Evolutionary conservation across 2,329 filamentous ascomycete genomes (phyloP).

Genomic region (Microsporum canis): DNA sequence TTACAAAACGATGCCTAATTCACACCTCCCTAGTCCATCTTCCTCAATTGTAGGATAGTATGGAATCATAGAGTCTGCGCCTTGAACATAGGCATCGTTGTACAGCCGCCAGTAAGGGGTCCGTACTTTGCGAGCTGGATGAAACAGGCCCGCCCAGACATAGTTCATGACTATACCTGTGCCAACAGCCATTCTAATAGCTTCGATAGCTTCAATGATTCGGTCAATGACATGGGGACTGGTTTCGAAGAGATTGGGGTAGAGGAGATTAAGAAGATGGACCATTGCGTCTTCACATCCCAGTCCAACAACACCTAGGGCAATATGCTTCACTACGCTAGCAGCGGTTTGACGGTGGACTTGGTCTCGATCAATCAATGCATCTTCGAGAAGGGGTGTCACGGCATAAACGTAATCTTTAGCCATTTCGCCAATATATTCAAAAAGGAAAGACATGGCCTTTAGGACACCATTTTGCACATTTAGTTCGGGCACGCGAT

Average conservation of each 20-base stretch:
- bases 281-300: conserved; percentile 98
- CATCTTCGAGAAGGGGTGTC: conserved; percentile 88
- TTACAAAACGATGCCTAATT: conserved; percentile 74
- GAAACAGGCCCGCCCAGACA: conserved; percentile 94
- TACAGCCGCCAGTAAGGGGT: conserved; percentile 93
- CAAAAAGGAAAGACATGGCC: conserved; percentile 90
- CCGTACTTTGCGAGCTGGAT: conserved; percentile 88
- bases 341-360: conserved; percentile 95
- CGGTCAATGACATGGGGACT: conserved; percentile 97
- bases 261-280: conserved; percentile 88
- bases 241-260: conserved; percentile 95
- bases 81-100: conserved; percentile 92
- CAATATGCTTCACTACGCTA: conserved; percentile 94
- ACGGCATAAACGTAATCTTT: conserved; percentile 99
- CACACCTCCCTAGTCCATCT: conserved; percentile 64
- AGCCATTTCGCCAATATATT: conserved; percentile 99
- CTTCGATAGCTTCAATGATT: conserved; percentile 94
- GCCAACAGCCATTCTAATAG: conserved; percentile 84
- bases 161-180: conserved; percentile 94
- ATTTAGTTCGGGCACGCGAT: conserved; percentile 94
- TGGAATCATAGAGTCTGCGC: conserved; percentile 87
- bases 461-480: conserved; percentile 98
- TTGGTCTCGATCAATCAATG: conserved; percentile 93
- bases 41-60: conserved; percentile 86
- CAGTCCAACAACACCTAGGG: conserved; percentile 89